A percentile compares a stretch with the other conserved stretches of the same genome.
phyloP scores from a whole-genome alignment of 345 rosid genomes.

The Melaleuca alternifolia region DNA sequence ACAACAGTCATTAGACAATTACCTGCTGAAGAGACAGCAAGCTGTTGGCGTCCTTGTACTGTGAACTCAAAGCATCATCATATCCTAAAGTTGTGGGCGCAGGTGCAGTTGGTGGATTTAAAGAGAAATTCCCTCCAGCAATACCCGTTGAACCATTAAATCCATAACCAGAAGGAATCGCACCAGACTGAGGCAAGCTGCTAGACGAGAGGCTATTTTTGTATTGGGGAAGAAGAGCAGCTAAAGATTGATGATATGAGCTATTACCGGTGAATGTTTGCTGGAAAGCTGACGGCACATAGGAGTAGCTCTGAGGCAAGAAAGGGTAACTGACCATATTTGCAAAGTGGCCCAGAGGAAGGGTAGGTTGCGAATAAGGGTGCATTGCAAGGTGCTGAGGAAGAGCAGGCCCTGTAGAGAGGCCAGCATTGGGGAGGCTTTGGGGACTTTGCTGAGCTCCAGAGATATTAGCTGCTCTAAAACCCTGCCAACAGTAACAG shows the following conservation, averaged over 20 bases:
- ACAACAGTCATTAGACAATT: neutral
- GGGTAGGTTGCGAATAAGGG: constrained; percentile 79
- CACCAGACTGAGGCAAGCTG: constrained; percentile 82
- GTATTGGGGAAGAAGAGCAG: constrained; percentile 82
- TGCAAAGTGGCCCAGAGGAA: constrained; percentile 74
- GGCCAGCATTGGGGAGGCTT: constrained; percentile 42
- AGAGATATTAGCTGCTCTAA: constrained; percentile 53
- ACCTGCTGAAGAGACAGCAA: constrained; percentile 76
- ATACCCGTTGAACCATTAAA: constrained; percentile 63
- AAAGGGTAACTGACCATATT: constrained; percentile 87
- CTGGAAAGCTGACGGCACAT: constrained; percentile 90
- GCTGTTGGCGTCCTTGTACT: constrained; percentile 72
- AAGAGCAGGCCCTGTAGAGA: constrained; percentile 68
- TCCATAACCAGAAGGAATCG: constrained; percentile 79
- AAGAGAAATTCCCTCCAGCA: constrained; percentile 66
- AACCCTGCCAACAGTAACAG: constrained; percentile 29
- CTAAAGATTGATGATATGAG: constrained; percentile 79
- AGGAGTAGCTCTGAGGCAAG: constrained; percentile 85
- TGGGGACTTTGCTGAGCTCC: constrained; percentile 63
- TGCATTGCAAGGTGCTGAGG: constrained; percentile 90
- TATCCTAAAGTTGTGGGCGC: constrained; percentile 55
- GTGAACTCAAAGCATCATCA: constrained; percentile 71
- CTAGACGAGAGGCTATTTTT: constrained; percentile 68
- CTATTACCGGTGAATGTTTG: constrained; percentile 75
- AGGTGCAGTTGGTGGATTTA: constrained; percentile 55